Conservation (phyloP, 148 eudicot species). For the Nepenthes gracilis region DNA sequence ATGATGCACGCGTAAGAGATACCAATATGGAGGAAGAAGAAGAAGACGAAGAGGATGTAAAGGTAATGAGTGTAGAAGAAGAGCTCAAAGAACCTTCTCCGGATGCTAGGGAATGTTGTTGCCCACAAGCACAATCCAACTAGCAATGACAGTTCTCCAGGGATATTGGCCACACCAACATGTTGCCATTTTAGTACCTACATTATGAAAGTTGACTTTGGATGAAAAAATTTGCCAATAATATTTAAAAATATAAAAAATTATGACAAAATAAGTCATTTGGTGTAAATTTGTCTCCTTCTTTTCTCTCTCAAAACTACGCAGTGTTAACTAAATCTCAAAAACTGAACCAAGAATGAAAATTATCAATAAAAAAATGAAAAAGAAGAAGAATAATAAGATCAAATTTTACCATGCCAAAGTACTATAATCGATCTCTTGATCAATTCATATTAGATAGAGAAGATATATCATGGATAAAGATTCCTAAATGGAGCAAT, state of each 20-base stretch:
- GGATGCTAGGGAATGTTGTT: slow-evolving; percentile 24
- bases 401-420: too few relatives aligned
- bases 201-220: neutral
- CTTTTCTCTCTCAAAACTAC: too few relatives aligned
- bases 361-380: neutral
- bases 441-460: too few relatives aligned
- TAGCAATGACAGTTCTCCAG: slow-evolving; percentile 40
- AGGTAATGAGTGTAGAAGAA: slow-evolving; percentile 53
- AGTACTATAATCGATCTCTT: too few relatives aligned
- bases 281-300: too few relatives aligned
- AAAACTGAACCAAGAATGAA: too few relatives aligned
- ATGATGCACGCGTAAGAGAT: slow-evolving; percentile 27
- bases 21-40: slow-evolving; percentile 42
- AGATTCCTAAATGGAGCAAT: too few relatives aligned
- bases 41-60: slow-evolving; percentile 31
- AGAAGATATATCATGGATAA: too few relatives aligned
- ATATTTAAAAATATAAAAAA: too few relatives aligned
- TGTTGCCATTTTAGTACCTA: slow-evolving; percentile 42
- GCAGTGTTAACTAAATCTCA: too few relatives aligned
- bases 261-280: neutral
- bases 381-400: too few relatives aligned
- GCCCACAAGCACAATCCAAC: slow-evolving; percentile 33
- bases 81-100: slow-evolving; percentile 37
- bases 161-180: slow-evolving; percentile 27
- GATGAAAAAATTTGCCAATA: neutral